Evolutionary conservation across 495 filamentous ascomycete genomes (phyloP).

Genomic region (Trichocladium uniseriatum): DNA sequence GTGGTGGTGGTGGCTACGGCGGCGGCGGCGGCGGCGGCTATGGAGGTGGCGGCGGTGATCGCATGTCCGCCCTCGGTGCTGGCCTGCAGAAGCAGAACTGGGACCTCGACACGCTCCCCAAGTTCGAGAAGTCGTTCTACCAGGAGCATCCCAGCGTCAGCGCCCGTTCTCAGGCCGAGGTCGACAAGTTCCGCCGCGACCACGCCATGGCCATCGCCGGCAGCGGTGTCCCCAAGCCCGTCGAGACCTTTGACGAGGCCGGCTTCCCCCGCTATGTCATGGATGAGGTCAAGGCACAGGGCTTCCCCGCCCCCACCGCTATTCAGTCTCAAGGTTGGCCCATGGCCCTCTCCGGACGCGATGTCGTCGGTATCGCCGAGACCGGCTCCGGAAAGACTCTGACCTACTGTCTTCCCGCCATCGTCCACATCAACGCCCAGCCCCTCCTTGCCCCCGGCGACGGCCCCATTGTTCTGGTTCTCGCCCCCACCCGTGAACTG

Average conservation of each 20-base stretch:
- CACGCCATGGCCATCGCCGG: conserved; percentile 75
- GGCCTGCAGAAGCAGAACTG: conserved; percentile 76
- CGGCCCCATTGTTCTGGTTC: conserved; percentile 89
- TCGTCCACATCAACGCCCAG: conserved; percentile 99
- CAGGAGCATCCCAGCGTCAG: conserved; percentile 79
- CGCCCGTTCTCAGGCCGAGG: conserved; percentile 63
- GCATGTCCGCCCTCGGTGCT: conserved; percentile 86
- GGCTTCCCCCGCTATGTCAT: conserved; percentile 94
- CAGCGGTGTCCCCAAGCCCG: conserved; percentile 73
- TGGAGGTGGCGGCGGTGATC: conserved; percentile 65
- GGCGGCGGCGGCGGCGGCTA: conserved; percentile 46
- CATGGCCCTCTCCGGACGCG: conserved; percentile 95
- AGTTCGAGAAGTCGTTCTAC: conserved; percentile 99
- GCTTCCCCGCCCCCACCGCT: conserved; percentile 81
- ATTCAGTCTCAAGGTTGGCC: conserved; percentile 99
- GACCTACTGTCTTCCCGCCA: conserved; percentile 95
- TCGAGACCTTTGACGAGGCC: conserved; percentile 94
- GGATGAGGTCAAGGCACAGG: conserved; percentile 96
- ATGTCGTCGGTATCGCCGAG: conserved; percentile 98
- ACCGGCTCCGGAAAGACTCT: conserved; percentile 98
- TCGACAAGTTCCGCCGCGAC: conserved; percentile 75
- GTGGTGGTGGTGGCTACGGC: conserved; percentile 44
- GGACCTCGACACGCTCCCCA: conserved; percentile 73
- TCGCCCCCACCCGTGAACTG: conserved; percentile 93
- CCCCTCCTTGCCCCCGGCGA: conserved; percentile 94